Percentiles rank a stretch among this genome's conserved stretches.
phyloP scores from a whole-genome alignment of 2,329 filamentous ascomycete genomes.

The Colletotrichum aenigma region DNA sequence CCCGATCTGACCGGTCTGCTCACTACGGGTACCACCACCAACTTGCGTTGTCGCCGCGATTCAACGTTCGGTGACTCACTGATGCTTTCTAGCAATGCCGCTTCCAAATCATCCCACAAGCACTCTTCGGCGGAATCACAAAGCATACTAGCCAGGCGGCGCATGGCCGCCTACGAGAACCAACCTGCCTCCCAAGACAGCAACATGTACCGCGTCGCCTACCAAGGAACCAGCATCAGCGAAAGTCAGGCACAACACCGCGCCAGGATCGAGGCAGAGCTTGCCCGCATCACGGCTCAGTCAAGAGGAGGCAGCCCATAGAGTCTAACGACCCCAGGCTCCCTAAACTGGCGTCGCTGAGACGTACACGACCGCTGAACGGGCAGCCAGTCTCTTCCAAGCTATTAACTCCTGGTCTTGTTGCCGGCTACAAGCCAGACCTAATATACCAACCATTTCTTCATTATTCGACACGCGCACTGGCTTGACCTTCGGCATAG shows the following conservation, averaged over 20 bases:
- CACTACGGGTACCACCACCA: not conserved
- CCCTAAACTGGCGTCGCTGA: rapidly evolving
- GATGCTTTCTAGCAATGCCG: not conserved
- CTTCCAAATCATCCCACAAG: not conserved
- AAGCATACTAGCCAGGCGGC: not conserved
- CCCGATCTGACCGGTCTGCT: not conserved
- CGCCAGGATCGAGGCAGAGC: not conserved
- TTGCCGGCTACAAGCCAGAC: not conserved
- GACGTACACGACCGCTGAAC: rapidly evolving
- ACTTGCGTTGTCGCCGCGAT: too few relatives aligned
- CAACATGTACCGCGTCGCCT: not conserved
- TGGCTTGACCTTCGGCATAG: rapidly evolving
- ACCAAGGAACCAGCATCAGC: not conserved
- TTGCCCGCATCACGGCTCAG: not conserved
- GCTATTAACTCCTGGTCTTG: rapidly evolving
- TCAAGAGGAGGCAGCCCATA: not conserved
- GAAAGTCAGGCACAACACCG: not conserved
- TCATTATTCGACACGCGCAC: rapidly evolving
- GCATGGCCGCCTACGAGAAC: not conserved
- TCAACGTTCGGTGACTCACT: not conserved
- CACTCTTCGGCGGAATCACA: not conserved
- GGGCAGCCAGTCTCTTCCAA: rapidly evolving
- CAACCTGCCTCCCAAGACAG: not conserved
- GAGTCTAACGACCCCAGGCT: rapidly evolving
- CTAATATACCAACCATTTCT: not conserved